Evolutionary conservation across 352 stramenopile genomes (phyloP), one percentile per base, ranked within the genome.

Genomic region (Phytophthora tentaculata): DNA sequence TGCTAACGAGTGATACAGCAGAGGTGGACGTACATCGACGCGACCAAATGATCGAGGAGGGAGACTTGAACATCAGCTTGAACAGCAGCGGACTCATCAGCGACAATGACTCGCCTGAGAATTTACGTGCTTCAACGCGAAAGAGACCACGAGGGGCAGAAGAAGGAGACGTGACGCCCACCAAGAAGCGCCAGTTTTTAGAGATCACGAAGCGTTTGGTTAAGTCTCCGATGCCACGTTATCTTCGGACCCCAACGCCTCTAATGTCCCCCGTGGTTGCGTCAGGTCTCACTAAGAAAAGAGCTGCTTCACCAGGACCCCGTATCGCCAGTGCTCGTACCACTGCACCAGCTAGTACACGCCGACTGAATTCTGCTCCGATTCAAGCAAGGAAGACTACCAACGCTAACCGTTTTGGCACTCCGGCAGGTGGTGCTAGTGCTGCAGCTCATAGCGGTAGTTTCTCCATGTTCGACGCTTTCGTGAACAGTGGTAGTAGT

Each of bases 401-500:
- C 8, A 72, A 77, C 29, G 69, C 67, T 20, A 81, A 83, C 52
- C 60, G 54, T 14, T 82, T 82, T 61, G 75, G 75, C 28, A 47
- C 68, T 55, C 63, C 70, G 51, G 45, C 37, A 52, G 71, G 75
- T 53, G 71, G 66, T 54, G 54, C 22, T 3, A 64, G 17, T 59
- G 39, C 39, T 48, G 63, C 10, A 50, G 45, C 55, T 28, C 60
- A 53, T 43, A 32, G 60, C 53, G 65, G 63, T 48, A 54, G 64
- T 24, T 80, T 82, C 26, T 82, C 75, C 55, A 82, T 82, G 71
- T 94, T 94, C 52, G 85, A 94, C 47, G 79, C 79, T n/a, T 94
- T 94, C 71, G 81, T 92, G 43, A 91, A 90, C 56, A 84, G 71
- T 22, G 44, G 70, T 20, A 76, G 44, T 26, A 64, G 55, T 29